Evolutionary conservation across 805 yeast species (phyloP).

Genomic region (Wickerhamomyces sydowiorum): DNA sequence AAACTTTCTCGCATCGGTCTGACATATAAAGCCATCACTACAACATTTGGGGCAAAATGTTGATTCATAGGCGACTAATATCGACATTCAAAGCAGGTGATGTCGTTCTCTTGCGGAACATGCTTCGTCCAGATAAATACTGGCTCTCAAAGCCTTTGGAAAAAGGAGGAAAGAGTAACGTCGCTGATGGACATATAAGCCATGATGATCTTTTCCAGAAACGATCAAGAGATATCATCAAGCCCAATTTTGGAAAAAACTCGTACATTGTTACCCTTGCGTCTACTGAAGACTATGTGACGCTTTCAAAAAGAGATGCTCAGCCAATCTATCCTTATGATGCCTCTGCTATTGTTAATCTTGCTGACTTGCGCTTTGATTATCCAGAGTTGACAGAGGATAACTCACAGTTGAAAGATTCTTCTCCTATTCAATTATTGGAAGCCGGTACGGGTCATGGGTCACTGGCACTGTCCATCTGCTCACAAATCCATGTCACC

Average conservation of each 20-base stretch:
- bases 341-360: conserved; percentile 39
- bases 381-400: conserved; percentile 24
- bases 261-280: conserved; percentile 33
- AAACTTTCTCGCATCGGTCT: not conserved
- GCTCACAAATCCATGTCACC: conserved; percentile 37
- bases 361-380: conserved; percentile 42
- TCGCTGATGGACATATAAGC: conserved; percentile 20
- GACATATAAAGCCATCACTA: no score
- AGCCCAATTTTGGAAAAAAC: conserved; percentile 16
- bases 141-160: conserved; percentile 22
- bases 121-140: conserved; percentile 1
- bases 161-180: conserved; percentile 13
- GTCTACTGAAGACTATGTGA: conserved; percentile 42
- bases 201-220: conserved; percentile 36
- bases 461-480: conserved; percentile 38
- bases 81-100: not conserved
- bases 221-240: conserved; percentile 28
- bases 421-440: conserved; percentile 33
- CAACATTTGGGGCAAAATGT: not conserved
- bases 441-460: conserved; percentile 58
- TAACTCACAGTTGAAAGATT: conserved; percentile 2
- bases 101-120: not conserved
- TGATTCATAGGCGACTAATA: not conserved
- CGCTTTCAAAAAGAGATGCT: conserved; percentile 34
- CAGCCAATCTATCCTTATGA: conserved; percentile 48